A percentile compares a stretch with the other conserved stretches of the same genome.
phyloP scores from a whole-genome alignment of 768 basidiomycete genomes.

The Austroboletus eburneus region DNA sequence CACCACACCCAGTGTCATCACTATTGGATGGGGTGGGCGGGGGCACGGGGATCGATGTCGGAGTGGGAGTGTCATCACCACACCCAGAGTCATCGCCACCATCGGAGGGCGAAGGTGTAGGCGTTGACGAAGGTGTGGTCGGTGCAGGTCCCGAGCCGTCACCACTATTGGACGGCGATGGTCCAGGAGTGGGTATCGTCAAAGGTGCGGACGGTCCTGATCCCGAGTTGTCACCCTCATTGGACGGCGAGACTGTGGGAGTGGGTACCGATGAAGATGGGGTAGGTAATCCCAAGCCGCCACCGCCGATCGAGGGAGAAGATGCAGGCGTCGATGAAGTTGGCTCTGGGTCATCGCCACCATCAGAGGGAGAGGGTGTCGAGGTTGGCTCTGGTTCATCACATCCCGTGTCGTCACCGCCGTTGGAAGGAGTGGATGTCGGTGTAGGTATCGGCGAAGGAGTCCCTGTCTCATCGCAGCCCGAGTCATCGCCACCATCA shows the following conservation, averaged over 20 bases:
- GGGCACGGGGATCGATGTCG: background rate
- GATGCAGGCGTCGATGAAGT: too few species aligned
- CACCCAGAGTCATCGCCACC: background rate
- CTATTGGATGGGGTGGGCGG: background rate
- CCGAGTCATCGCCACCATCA: background rate
- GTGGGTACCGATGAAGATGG: too few species aligned
- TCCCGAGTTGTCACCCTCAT: background rate
- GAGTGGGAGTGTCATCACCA: background rate
- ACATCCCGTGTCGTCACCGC: background rate
- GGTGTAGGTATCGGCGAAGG: background rate
- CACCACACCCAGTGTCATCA: background rate
- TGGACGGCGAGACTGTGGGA: background rate
- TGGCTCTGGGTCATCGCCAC: background rate
- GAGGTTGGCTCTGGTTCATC: background rate
- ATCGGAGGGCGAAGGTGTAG: background rate
- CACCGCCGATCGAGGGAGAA: too few species aligned
- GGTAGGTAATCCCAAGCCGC: too few species aligned
- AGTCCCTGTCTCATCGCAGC: background rate
- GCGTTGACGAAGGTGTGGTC: background rate
- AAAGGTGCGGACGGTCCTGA: background rate
- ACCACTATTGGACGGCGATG: background rate
- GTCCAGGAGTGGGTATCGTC: background rate
- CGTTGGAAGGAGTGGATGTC: background rate
- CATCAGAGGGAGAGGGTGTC: background rate
- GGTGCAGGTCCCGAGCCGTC: background rate